Percentiles rank a stretch among this genome's conserved stretches.
These are phyloP conservation scores for Forsythia suspensa DNA, from an alignment of 257 asterid species.

Conservation along the genomic window DNA sequence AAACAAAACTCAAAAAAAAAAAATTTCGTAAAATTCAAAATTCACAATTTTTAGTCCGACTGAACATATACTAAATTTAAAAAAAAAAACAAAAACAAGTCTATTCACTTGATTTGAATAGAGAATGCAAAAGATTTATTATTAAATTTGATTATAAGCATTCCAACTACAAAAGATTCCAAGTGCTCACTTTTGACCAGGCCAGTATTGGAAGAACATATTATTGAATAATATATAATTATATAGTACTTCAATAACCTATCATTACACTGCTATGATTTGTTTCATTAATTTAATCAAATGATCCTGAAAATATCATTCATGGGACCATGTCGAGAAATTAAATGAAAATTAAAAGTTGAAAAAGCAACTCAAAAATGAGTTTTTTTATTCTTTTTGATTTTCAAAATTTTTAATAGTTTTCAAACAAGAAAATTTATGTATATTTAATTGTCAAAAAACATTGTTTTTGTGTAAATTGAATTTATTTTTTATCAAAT, in stretches of 20 bases:
- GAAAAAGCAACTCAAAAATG: background rate
- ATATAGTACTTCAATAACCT: constrained; percentile 23
- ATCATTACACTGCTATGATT: constrained; percentile 36
- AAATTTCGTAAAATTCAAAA: too few relatives aligned
- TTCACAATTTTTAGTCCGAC: too few relatives aligned
- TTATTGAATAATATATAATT: background rate
- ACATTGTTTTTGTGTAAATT: too few relatives aligned
- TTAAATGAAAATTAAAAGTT: constrained; percentile 23
- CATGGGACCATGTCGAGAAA: constrained; percentile 22
- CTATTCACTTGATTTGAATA: constrained; percentile 28
- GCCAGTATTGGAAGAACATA: constrained; percentile 30
- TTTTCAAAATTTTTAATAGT: too few relatives aligned
- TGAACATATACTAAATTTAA: too few relatives aligned
- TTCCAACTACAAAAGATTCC: constrained; percentile 58
- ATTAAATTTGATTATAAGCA: constrained; percentile 27
- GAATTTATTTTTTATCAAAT: too few relatives aligned
- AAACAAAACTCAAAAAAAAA: constrained; percentile 33
- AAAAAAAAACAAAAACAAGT: background rate
- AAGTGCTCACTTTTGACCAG: constrained; percentile 54
- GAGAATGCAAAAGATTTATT: constrained; percentile 35
- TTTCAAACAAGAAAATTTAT: too few relatives aligned
- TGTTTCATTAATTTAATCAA: constrained; percentile 24
- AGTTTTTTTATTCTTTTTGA: too few relatives aligned
- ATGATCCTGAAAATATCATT: constrained; percentile 6
- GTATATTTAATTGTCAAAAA: too few relatives aligned